phyloP scores from a whole-genome alignment of 257 asterid species.

The Forsythia suspensa region DNA sequence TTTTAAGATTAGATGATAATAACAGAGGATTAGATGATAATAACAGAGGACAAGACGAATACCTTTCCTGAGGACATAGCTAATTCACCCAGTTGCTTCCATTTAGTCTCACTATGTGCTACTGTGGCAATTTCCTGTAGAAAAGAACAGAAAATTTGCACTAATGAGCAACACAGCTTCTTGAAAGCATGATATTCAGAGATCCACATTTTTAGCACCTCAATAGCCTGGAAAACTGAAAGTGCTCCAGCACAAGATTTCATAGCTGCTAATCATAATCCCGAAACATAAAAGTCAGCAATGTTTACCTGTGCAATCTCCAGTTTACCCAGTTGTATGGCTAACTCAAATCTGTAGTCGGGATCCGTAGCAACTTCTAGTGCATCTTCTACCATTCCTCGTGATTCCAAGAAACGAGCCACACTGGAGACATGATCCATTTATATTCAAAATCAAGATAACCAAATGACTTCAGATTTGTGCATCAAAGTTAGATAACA shows the following conservation, averaged over 20 bases:
- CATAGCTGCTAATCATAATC: neutral
- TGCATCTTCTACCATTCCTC: constrained; percentile 94
- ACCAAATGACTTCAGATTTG: constrained; percentile 2
- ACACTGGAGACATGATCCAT: constrained; percentile 51
- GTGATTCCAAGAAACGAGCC: constrained; percentile 94
- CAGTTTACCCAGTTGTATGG: constrained; percentile 85
- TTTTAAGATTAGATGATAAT: constrained; percentile 17
- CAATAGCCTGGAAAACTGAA: neutral
- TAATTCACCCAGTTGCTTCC: constrained; percentile 98
- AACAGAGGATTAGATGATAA: constrained; percentile 22
- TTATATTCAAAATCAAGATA: constrained; percentile 21
- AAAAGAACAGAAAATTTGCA: constrained; percentile 25
- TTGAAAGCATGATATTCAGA: constrained; percentile 4
- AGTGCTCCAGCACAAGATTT: neutral
- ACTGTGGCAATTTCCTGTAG: constrained; percentile 78
- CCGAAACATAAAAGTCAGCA: constrained; percentile 18
- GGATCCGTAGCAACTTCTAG: constrained; percentile 89
- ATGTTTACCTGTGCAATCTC: constrained; percentile 79
- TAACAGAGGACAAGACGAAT: constrained; percentile 23
- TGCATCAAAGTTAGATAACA: constrained; percentile 6
- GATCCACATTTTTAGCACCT: constrained; percentile 3
- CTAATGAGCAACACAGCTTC: constrained; percentile 11
- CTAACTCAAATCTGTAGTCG: constrained; percentile 94
- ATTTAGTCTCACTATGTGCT: constrained; percentile 80
- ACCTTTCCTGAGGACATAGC: constrained; percentile 97